These are phyloP conservation scores for Ochetophila trinervis DNA, from an alignment of 306 rosid genomes.

Conservation along the genomic window DNA sequence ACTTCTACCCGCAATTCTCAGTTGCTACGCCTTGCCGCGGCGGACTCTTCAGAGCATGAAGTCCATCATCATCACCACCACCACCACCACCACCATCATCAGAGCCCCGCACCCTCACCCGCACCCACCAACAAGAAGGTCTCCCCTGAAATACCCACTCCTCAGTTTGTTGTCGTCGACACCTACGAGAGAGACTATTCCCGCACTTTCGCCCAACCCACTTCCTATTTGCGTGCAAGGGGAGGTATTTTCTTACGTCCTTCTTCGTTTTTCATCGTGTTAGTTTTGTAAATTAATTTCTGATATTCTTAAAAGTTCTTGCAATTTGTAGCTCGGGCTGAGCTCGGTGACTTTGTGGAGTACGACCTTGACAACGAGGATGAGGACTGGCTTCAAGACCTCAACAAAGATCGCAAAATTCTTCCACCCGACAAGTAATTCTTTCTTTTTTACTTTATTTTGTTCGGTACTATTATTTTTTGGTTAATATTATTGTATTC, in stretches of 20 bases:
- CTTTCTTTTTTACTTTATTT: neutral
- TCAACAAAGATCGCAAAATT: constrained; percentile 56
- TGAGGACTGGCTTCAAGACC: constrained; percentile 85
- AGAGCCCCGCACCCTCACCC: constrained; percentile 11
- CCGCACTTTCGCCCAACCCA: constrained; percentile 77
- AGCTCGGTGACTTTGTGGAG: constrained; percentile 96
- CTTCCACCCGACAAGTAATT: constrained; percentile 67
- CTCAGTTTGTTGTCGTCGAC: constrained; percentile 81
- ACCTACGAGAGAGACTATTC: constrained; percentile 92
- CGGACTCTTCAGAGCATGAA: constrained; percentile 11
- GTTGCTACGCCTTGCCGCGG: constrained; percentile 27
- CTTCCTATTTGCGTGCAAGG: constrained; percentile 84
- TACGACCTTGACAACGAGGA: constrained; percentile 94
- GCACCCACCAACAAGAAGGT: constrained; percentile 38
- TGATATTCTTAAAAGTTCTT: neutral
- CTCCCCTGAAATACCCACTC: constrained; percentile 84
- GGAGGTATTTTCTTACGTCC: constrained; percentile 60
- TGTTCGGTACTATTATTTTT: neutral
- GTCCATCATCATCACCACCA: constrained; percentile 6
- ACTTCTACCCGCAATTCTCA: constrained; percentile 50
- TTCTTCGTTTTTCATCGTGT: neutral
- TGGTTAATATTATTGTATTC: neutral
- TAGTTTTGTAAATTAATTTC: neutral
- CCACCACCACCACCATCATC: constrained; percentile 19
- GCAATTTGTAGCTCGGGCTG: constrained; percentile 67